Evolutionary conservation across 2,329 filamentous ascomycete species (phyloP).

Genomic region (Nigrospora sphaerica): DNA sequence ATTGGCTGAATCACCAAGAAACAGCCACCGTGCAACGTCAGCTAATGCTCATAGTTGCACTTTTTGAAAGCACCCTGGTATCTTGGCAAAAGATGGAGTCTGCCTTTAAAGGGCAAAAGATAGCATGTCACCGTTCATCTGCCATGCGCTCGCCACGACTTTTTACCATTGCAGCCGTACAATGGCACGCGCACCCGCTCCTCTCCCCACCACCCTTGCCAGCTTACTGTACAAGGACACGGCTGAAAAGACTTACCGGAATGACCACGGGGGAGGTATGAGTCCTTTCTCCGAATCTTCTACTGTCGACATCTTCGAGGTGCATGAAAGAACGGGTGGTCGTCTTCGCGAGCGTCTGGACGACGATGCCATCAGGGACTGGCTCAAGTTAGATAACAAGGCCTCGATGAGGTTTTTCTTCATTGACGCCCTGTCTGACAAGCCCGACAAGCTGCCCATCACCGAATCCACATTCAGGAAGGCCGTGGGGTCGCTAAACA

Average conservation of each 20-base stretch:
- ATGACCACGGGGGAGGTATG: not conserved
- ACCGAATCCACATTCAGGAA: not conserved
- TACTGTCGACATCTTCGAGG: conserved; percentile 1
- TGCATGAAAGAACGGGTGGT: not conserved
- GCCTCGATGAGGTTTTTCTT: conserved; percentile 2
- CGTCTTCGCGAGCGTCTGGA: not conserved
- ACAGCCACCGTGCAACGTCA: not conserved
- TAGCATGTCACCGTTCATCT: not conserved
- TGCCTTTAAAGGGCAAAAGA: not conserved
- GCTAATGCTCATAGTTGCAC: not conserved
- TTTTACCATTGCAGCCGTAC: not conserved
- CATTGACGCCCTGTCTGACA: not conserved
- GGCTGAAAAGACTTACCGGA: not conserved
- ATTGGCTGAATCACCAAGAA: not conserved
- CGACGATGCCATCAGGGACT: not conserved
- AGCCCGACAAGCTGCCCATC: conserved; percentile 1
- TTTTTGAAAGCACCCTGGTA: not conserved
- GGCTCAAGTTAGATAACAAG: not conserved
- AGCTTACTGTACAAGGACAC: conserved; percentile 1
- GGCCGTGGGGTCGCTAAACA: not conserved
- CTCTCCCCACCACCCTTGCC: not conserved
- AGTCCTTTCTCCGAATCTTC: conserved; percentile 2
- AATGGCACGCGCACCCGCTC: not conserved
- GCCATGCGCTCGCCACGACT: not conserved
- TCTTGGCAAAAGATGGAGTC: not conserved